Conservation (phyloP, 1,139 yeast species). For the Saccharomycopsis crataegensis region DNA sequence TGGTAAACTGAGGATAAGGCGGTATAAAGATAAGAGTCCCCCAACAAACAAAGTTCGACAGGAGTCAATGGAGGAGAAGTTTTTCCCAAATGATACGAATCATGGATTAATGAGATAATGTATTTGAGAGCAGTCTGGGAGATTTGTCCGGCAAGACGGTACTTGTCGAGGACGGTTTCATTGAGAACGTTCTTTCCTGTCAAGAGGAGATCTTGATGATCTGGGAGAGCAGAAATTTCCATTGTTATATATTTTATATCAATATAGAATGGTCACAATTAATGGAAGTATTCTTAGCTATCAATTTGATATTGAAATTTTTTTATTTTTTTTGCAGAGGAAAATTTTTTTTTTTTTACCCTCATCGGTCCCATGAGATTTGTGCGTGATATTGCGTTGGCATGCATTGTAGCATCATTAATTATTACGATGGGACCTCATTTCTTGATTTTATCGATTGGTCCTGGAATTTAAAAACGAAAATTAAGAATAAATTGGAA, state of each 20-base stretch:
- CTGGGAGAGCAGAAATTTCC: conserved; percentile 62
- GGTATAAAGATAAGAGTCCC: conserved; percentile 64
- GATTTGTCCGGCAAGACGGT: conserved; percentile 84
- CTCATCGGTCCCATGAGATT: neutral
- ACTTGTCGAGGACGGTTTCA: conserved; percentile 63
- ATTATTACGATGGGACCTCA: neutral
- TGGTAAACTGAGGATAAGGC: conserved; percentile 49
- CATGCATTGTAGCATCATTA: neutral
- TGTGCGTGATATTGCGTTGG: neutral
- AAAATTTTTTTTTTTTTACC: neutral
- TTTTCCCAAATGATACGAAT: conserved; percentile 54
- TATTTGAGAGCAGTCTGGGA: conserved; percentile 79
- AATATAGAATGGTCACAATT: too few relatives aligned
- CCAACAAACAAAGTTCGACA: conserved; percentile 73
- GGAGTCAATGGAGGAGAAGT: conserved; percentile 43
- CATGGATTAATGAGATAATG: conserved; percentile 58
- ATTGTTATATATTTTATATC: conserved; percentile 25
- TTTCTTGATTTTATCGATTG: neutral
- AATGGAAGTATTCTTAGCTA: neutral
- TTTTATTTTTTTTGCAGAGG: neutral
- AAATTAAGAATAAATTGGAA: too few relatives aligned
- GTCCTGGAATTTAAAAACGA: neutral
- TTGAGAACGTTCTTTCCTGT: conserved; percentile 65
- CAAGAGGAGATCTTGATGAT: conserved; percentile 66
- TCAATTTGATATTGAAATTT: neutral